A percentile compares a stretch with the other conserved stretches of the same genome.
Evolutionary conservation across 169 alveolate species (phyloP).

Genomic region (Babesia ovata): DNA sequence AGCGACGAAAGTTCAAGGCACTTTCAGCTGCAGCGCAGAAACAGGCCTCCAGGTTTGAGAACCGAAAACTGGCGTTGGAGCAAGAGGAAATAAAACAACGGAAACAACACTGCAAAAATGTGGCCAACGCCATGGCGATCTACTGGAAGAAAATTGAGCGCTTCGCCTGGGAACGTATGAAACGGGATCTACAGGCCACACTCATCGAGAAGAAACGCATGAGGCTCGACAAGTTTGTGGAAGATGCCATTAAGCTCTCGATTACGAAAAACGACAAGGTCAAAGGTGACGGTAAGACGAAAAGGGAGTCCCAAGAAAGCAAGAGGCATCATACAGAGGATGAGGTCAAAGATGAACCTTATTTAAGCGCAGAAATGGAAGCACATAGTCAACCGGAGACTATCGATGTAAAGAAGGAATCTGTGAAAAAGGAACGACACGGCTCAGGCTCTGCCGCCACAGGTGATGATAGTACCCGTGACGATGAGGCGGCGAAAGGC

Average conservation of each 20-base stretch:
- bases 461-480: neutral
- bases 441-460: neutral
- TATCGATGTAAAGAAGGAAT: conserved; percentile 4
- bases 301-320: neutral
- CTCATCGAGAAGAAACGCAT: conserved; percentile 72
- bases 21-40: conserved; percentile 58
- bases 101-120: conserved; percentile 47
- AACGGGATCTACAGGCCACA: conserved; percentile 71
- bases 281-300: conserved; percentile 13
- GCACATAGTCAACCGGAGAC: neutral
- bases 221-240: conserved; percentile 74
- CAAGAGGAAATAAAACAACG: conserved; percentile 64
- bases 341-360: neutral
- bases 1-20: conserved; percentile 69
- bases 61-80: conserved; percentile 31
- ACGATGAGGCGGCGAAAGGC: neutral
- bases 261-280: conserved; percentile 20
- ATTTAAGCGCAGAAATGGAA: neutral
- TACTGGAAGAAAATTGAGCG: conserved; percentile 79
- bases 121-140: conserved; percentile 64
- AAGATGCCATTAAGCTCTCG: conserved; percentile 74
- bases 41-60: conserved; percentile 43
- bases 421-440: neutral
- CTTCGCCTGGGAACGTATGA: conserved; percentile 79
- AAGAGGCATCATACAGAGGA: neutral